Evolutionary conservation across 1,284 basidiomycete species (phyloP).

Genomic region (Singerocomus inundabilis): DNA sequence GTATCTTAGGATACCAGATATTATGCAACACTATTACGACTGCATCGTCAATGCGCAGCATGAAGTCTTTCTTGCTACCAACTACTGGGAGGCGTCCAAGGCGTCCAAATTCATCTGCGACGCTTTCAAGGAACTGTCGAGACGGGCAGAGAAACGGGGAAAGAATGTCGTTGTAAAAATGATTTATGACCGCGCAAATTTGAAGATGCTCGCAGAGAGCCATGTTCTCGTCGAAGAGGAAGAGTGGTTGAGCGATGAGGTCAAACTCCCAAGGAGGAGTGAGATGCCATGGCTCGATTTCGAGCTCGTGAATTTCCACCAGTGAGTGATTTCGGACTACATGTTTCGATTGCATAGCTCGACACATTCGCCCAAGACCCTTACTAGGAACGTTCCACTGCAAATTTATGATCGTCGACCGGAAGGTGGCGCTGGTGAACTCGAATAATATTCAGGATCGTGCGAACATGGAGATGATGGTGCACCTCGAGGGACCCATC

Average conservation of each 20-base stretch:
- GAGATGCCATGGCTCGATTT: conserved; percentile 64
- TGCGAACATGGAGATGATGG: conserved; percentile 68
- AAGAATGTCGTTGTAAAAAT: conserved; percentile 57
- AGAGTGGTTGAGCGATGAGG: conserved; percentile 46
- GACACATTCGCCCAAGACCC: conserved; percentile 45
- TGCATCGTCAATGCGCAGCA: conserved; percentile 56
- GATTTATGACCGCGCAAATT: conserved; percentile 68
- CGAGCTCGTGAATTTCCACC: conserved; percentile 56
- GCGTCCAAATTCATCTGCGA: conserved; percentile 52
- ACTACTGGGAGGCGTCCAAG: conserved; percentile 54
- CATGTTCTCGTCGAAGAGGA: conserved; percentile 52
- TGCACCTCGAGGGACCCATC: conserved; percentile 66
- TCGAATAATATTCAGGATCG: conserved; percentile 77
- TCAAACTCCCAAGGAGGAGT: conserved; percentile 54
- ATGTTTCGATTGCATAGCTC: not conserved
- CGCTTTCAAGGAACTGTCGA: conserved; percentile 56
- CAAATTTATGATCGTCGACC: conserved; percentile 75
- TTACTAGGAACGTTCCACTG: conserved; percentile 76
- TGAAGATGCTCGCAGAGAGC: conserved; percentile 55
- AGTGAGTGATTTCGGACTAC: conserved; percentile 19
- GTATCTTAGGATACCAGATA: conserved; percentile 53
- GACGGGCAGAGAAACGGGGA: conserved; percentile 43
- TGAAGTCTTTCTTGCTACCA: conserved; percentile 63
- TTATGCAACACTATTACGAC: conserved; percentile 57
- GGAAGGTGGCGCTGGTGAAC: conserved; percentile 70